phyloP scores from a whole-genome alignment of 768 basidiomycete species.

The Gymnopilus junonius region DNA sequence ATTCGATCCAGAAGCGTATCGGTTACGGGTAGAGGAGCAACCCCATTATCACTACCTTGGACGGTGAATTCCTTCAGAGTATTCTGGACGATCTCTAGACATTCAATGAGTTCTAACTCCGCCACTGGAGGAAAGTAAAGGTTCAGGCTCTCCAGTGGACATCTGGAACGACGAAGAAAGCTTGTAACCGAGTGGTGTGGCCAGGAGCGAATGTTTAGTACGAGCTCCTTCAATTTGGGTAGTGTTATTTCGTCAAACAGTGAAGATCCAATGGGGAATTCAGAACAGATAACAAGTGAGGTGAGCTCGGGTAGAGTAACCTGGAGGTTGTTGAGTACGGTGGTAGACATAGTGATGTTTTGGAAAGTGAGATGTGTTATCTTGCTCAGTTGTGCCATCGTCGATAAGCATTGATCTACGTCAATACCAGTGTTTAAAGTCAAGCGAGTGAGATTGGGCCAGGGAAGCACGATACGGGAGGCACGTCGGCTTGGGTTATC shows the following conservation, averaged over 20 bases:
- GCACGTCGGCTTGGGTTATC: slow-evolving; percentile 10
- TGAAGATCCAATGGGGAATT: slow-evolving; percentile 4
- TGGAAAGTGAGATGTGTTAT: slow-evolving; percentile 18
- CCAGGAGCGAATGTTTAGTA: slow-evolving; percentile 20
- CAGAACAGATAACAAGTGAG: slow-evolving; percentile 14
- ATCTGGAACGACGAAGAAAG: slow-evolving; percentile 22
- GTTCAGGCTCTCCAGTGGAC: slow-evolving; percentile 25
- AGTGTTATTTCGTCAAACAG: slow-evolving; percentile 17
- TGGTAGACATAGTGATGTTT: slow-evolving; percentile 9
- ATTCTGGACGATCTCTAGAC: slow-evolving; percentile 20
- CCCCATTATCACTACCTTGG: slow-evolving; percentile 13
- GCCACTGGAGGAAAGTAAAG: slow-evolving; percentile 21
- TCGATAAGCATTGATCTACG: slow-evolving; percentile 18
- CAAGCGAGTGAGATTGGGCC: slow-evolving; percentile 19
- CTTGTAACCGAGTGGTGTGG: slow-evolving; percentile 11
- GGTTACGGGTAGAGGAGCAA: slow-evolving; percentile 3
- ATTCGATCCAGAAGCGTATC: slow-evolving; percentile 23
- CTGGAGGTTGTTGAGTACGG: neutral
- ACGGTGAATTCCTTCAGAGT: slow-evolving; percentile 28
- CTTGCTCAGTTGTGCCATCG: slow-evolving; percentile 13
- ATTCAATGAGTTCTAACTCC: slow-evolving; percentile 22
- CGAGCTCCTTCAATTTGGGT: slow-evolving; percentile 19
- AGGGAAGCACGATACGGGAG: slow-evolving; percentile 15
- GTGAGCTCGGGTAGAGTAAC: slow-evolving; percentile 18
- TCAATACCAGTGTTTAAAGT: slow-evolving; percentile 16